These are phyloP conservation scores for Penicillium capsulatum DNA, from an alignment of 2,329 filamentous ascomycete genomes.

Conservation along the genomic window DNA sequence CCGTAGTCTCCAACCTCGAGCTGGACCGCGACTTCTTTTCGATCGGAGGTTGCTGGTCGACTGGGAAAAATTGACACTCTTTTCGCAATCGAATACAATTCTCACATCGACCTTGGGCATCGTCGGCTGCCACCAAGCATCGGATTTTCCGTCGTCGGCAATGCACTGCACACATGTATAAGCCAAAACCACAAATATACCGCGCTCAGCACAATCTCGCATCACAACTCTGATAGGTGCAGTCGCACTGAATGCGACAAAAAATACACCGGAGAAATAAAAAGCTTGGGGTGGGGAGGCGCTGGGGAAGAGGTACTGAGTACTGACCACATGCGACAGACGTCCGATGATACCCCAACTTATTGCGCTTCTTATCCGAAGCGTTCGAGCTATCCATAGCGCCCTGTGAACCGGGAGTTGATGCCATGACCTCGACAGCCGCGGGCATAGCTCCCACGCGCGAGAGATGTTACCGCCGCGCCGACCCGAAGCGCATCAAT, in stretches of 20 bases:
- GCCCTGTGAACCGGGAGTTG: constrained; percentile 31
- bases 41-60: constrained; percentile 66
- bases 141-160: constrained; percentile 91
- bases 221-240: too few relatives aligned
- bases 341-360: constrained; percentile 90
- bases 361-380: constrained; percentile 74
- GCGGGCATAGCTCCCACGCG: constrained; percentile 38
- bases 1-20: constrained; percentile 45
- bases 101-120: constrained; percentile 71
- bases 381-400: constrained; percentile 35
- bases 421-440: constrained; percentile 33
- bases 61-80: constrained; percentile 86
- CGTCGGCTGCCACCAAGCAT: constrained; percentile 72
- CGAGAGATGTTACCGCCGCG: constrained; percentile 14
- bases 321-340: constrained; percentile 92
- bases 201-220: too few relatives aligned
- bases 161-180: constrained; percentile 59
- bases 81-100: constrained; percentile 95
- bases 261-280: too few relatives aligned
- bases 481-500: constrained; percentile 27
- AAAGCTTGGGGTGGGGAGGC: not conserved
- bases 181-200: too few relatives aligned
- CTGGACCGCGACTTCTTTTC: constrained; percentile 46
- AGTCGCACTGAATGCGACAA: too few relatives aligned
- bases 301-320: constrained; percentile 3